These are phyloP conservation scores for Trichoderma sp. DNA, from an alignment of 2,329 filamentous ascomycete genomes.

Conservation along the genomic window DNA sequence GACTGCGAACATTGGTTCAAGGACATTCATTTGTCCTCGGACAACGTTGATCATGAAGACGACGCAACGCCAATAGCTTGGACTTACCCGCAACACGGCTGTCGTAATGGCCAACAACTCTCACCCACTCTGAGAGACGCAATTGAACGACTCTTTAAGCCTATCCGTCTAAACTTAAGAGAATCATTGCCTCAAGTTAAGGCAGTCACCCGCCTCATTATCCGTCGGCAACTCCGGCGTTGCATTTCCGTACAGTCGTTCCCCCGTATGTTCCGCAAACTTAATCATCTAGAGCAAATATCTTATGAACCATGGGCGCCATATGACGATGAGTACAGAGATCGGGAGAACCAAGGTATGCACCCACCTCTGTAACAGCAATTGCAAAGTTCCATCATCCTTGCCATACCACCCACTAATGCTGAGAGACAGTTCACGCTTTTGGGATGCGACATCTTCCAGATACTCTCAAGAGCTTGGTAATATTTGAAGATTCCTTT, in stretches of 20 bases:
- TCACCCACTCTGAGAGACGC: slow-evolving; percentile 26
- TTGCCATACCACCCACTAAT: slow-evolving; percentile 15
- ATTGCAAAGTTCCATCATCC: slow-evolving; percentile 9
- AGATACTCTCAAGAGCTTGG: slow-evolving; percentile 27
- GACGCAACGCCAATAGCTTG: not conserved
- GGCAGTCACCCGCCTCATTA: slow-evolving; percentile 32
- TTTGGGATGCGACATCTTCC: slow-evolving; percentile 24
- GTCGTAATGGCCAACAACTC: slow-evolving; percentile 30
- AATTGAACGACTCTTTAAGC: slow-evolving; percentile 29
- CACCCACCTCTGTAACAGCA: slow-evolving; percentile 25
- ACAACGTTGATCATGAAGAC: slow-evolving; percentile 24
- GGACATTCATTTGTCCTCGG: slow-evolving; percentile 27
- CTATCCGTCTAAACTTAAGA: not conserved
- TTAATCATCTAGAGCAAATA: slow-evolving; percentile 31
- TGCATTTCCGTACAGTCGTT: slow-evolving; percentile 23
- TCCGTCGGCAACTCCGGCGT: slow-evolving; percentile 37
- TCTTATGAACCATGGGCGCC: slow-evolving; percentile 36
- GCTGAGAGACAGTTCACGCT: slow-evolving; percentile 14
- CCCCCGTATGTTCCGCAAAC: slow-evolving; percentile 24
- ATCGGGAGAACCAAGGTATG: slow-evolving; percentile 23
- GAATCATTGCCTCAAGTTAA: slow-evolving; percentile 26
- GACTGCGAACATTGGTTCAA: slow-evolving; percentile 38
- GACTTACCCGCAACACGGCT: slow-evolving; percentile 34
- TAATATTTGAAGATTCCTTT: slow-evolving; percentile 32
- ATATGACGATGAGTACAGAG: slow-evolving; percentile 22